Percentiles rank a stretch among this genome's conserved stretches.
These are phyloP conservation scores for Yamadazyma diddensiae DNA, from an alignment of 1,139 yeast species.

Conservation along the genomic window DNA sequence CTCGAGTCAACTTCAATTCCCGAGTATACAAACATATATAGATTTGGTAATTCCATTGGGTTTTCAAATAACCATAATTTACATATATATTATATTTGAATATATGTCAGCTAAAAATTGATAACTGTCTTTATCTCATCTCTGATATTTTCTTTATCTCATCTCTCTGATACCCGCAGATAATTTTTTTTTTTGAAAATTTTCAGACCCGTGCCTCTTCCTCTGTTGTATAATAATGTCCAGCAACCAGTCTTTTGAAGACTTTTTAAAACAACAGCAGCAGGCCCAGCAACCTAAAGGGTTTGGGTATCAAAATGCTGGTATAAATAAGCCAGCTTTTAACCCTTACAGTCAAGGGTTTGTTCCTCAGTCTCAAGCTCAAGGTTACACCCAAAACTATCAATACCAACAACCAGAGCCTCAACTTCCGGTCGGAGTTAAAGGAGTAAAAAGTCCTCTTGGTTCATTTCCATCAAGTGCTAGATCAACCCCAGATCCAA, in stretches of 20 bases:
- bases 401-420: slow-evolving; percentile 3
- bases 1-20: slow-evolving; percentile 3
- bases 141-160: too few relatives aligned
- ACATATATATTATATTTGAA: too few relatives aligned
- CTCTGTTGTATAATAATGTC: slow-evolving; percentile 15
- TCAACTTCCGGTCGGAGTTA: slow-evolving; percentile 9
- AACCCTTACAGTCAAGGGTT: slow-evolving; percentile 16
- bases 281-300: slow-evolving; percentile 22
- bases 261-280: slow-evolving; percentile 26
- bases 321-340: slow-evolving; percentile 8
- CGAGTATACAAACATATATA: slow-evolving; percentile 3
- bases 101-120: too few relatives aligned
- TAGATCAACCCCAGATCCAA: slow-evolving; percentile 34
- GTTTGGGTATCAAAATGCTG: slow-evolving; percentile 23
- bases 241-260: slow-evolving; percentile 24
- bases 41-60: slow-evolving; percentile 10
- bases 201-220: slow-evolving; percentile 1
- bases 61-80: too few relatives aligned
- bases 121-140: too few relatives aligned
- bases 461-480: slow-evolving; percentile 41
- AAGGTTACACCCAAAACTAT: slow-evolving; percentile 5
- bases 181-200: too few relatives aligned
- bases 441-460: slow-evolving; percentile 9
- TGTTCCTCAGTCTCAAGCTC: slow-evolving; percentile 10
- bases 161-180: slow-evolving; percentile 1